These are phyloP conservation scores for Torulaspora quercuum DNA, from an alignment of 805 yeast genomes.

Conservation along the genomic window DNA sequence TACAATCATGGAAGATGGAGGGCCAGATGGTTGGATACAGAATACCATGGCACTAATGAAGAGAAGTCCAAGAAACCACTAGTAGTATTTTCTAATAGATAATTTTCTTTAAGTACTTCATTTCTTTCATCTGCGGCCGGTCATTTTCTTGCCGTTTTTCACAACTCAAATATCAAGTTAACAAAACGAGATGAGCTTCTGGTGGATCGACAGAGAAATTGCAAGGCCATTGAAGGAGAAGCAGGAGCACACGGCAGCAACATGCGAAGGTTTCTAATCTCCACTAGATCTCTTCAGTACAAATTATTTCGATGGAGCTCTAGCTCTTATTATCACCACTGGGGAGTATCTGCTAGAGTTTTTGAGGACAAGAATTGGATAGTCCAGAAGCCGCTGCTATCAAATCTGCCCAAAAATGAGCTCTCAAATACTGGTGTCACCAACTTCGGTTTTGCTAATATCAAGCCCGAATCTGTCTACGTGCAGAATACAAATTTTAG, in stretches of 20 bases:
- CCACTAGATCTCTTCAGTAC: neutral
- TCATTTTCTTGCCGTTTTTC: too few species aligned
- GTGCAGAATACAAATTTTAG: slow-evolving; percentile 11
- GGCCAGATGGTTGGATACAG: slow-evolving; percentile 88
- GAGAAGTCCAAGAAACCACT: slow-evolving; percentile 71
- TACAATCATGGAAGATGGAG: slow-evolving; percentile 72
- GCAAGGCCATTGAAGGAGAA: too few species aligned
- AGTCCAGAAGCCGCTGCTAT: slow-evolving; percentile 16
- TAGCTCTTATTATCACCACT: slow-evolving; percentile 2
- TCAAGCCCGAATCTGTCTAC: slow-evolving; percentile 14
- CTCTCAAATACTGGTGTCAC: slow-evolving; percentile 2
- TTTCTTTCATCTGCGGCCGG: too few species aligned
- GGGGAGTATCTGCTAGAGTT: slow-evolving; percentile 6
- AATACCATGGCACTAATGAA: slow-evolving; percentile 69
- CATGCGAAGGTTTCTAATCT: too few species aligned
- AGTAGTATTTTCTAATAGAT: slow-evolving; percentile 10
- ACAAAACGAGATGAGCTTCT: slow-evolving; percentile 8
- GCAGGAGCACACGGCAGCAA: too few species aligned
- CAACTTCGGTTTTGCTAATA: slow-evolving; percentile 5
- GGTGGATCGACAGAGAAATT: neutral
- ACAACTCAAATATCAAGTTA: neutral
- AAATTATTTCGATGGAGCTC: slow-evolving; percentile 3
- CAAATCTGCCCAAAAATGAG: slow-evolving; percentile 20
- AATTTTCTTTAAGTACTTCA: too few species aligned
- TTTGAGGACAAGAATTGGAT: slow-evolving; percentile 19